A percentile compares a stretch with the other conserved stretches of the same genome.
These are phyloP conservation scores for Mycosphaerella sp. DNA, from an alignment of 2,329 filamentous ascomycete genomes.

Conservation along the genomic window DNA sequence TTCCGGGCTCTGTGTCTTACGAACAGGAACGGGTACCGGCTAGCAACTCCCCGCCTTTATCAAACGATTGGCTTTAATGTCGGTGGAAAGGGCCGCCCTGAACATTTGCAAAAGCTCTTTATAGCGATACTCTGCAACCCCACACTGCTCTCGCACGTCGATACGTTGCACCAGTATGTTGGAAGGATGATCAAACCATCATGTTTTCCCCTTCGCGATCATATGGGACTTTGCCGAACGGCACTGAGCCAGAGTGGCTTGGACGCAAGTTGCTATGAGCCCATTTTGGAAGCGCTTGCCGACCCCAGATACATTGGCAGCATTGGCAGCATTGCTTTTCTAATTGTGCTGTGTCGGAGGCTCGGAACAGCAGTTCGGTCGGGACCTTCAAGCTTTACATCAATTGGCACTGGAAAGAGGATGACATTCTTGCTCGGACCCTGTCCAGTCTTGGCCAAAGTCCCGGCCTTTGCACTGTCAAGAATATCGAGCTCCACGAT, in stretches of 20 bases:
- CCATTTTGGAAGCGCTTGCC: not conserved
- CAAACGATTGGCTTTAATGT: not conserved
- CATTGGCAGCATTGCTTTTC: not conserved
- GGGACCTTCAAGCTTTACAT: not conserved
- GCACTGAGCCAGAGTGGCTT: not conserved
- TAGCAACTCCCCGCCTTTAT: constrained; percentile 1
- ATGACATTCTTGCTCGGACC: not conserved
- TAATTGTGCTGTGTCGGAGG: not conserved
- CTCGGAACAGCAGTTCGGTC: not conserved
- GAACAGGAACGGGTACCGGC: not conserved
- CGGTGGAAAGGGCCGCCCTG: no score
- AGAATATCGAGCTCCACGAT: not conserved
- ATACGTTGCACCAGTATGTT: not conserved
- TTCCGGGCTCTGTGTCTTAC: not conserved
- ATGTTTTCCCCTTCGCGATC: no score
- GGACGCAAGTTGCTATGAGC: not conserved
- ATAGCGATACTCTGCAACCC: not conserved
- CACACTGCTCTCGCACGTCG: not conserved
- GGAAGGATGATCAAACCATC: not conserved
- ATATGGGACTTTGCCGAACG: not conserved
- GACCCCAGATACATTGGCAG: no score
- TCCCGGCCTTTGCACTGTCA: not conserved
- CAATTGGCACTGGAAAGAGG: not conserved
- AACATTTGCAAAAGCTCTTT: not conserved
- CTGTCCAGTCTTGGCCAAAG: not conserved